Evolutionary conservation across 768 basidiomycete species (phyloP), one percentile per base, ranked within the genome.

Genomic region (Grammothele lineata): DNA sequence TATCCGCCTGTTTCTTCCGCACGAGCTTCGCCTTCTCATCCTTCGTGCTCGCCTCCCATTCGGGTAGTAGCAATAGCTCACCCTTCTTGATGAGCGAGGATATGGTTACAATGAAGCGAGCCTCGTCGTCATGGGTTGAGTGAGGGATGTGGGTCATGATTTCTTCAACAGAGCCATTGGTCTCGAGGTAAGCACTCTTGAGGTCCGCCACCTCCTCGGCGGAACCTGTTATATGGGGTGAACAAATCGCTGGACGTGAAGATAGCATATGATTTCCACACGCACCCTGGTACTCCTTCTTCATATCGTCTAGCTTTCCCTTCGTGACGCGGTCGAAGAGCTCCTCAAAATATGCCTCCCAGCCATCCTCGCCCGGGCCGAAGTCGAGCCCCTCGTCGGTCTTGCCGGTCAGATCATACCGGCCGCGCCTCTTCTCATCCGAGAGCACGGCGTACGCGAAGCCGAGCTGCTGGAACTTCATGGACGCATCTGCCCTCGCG

Each of bases 341-440:
- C 47, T 84, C 84, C 62, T 86, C 87, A 57, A 98, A 99, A 67
- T 99, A 99, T 5, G 87, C 80, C 59, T 92, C 91, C 96, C 96
- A 99, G 1, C 92, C 90, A 51, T 84, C 87, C 49, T 87, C 89
- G 9, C 81, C 89, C 5, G 78, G 77, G 19, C 71, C 81, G 33
- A 87, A 62, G 40, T 83, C 82, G 36, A 86, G 75, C 9, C 77
- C 78, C 57, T 97, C 93, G 53, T 84, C 81, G 8, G 93, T 96
- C 55, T 78, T 78, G 15, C 96, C 96, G 0, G 87, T 95, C 45
- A 66, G 67, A 57, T 98, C 93, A 56, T 97, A 99, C 50, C 81
- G 73, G 60, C 78, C 72, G 61, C 84, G 78, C 54, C 84, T 68
- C 59, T 78, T 82, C 48, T 81, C 81, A 56, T 98, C 93, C 44